A percentile compares a stretch with the other conserved stretches of the same genome.
Conservation (phyloP, 2,329 filamentous ascomycete genomes). For the Venturia carpophila region DNA sequence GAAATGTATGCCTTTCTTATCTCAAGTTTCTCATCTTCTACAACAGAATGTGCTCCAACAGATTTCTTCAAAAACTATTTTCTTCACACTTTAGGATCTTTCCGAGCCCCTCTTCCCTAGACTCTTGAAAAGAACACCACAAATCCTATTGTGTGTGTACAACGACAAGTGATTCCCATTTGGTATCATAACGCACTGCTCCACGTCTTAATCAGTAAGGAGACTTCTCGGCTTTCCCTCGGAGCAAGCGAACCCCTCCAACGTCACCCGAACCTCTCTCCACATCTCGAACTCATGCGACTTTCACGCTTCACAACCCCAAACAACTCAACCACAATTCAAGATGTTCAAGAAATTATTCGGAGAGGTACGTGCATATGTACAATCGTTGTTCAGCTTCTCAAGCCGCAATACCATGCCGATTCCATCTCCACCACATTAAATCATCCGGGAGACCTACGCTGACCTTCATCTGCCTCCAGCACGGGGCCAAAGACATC, state of each 20-base stretch:
- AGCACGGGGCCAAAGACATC: slow-evolving; percentile 58
- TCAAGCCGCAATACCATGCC: slow-evolving; percentile 16
- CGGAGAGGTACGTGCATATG: slow-evolving; percentile 33
- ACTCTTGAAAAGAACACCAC: no score
- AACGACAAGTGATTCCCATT: no score
- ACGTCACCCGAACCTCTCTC: slow-evolving; percentile 23
- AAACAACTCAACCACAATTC: slow-evolving; percentile 14
- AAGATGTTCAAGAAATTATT: slow-evolving; percentile 41
- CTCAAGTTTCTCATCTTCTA: no score
- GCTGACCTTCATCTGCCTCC: background rate
- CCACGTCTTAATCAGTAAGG: no score
- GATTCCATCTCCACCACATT: slow-evolving; percentile 1
- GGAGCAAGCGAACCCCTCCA: slow-evolving; percentile 23
- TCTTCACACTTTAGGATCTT: no score
- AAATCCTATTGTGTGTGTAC: no score
- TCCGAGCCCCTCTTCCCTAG: no score
- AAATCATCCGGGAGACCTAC: background rate
- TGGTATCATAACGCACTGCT: no score
- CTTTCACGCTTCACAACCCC: slow-evolving; percentile 4
- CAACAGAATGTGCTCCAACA: no score
- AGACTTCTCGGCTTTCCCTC: background rate
- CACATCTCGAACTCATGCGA: slow-evolving; percentile 20
- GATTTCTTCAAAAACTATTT: no score
- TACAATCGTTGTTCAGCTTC: no score
- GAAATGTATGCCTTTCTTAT: no score